Evolutionary conservation across 1,284 basidiomycete genomes (phyloP).

Genomic region (Fomitopsis palustris): DNA sequence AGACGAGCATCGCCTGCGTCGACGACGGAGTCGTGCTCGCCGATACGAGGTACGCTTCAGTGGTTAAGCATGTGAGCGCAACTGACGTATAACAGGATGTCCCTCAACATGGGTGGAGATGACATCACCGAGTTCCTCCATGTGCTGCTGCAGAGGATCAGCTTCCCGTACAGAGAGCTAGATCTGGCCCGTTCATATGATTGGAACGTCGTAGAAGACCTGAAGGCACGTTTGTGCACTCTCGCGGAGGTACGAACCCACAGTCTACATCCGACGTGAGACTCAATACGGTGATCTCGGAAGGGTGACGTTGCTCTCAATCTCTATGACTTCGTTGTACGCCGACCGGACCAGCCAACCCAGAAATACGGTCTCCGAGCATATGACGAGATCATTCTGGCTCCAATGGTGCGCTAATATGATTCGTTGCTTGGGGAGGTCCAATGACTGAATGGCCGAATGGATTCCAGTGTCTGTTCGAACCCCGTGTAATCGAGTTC

Average conservation of each 20-base stretch:
- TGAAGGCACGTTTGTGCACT: conserved; percentile 82
- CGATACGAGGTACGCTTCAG: conserved; percentile 73
- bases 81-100: conserved; percentile 52
- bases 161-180: conserved; percentile 86
- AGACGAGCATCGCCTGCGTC: conserved; percentile 88
- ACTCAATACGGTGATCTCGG: not conserved
- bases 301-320: conserved; percentile 86
- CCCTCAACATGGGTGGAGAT: conserved; percentile 87
- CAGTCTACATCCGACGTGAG: not conserved
- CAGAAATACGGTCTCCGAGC: conserved; percentile 89
- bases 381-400: conserved; percentile 95
- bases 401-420: conserved; percentile 74
- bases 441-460: not conserved
- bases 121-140: conserved; percentile 90
- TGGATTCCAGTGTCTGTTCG: conserved; percentile 75
- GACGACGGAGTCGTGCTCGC: conserved; percentile 90
- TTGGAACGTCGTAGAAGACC: conserved; percentile 85
- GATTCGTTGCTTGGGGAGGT: not conserved
- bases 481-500: conserved; percentile 89
- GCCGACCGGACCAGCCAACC: conserved; percentile 72
- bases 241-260: conserved; percentile 68
- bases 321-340: conserved; percentile 85
- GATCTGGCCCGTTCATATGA: conserved; percentile 77
- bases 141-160: conserved; percentile 76
- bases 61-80: not conserved